A percentile compares a stretch with the other conserved stretches of the same genome.
These are phyloP conservation scores for Aaosphaeria arxii DNA, from an alignment of 2,329 filamentous ascomycete species.

Conservation along the genomic window DNA sequence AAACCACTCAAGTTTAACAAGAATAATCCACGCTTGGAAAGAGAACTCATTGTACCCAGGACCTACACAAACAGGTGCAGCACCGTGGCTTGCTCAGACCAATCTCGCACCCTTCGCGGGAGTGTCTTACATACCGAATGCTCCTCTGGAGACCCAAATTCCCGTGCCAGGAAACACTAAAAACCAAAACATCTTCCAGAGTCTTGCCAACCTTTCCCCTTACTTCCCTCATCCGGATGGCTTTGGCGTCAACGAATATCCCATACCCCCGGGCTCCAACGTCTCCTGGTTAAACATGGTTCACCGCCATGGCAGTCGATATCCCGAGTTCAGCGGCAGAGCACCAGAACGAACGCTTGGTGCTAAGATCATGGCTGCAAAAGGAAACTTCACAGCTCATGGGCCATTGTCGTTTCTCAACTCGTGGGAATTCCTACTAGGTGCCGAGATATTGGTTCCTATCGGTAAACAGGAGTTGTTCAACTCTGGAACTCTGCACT, in stretches of 20 bases:
- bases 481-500: conserved; percentile 67
- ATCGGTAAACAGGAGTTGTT: conserved; percentile 72
- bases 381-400: conserved; percentile 54
- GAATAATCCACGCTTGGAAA: background rate
- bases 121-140: conserved; percentile 64
- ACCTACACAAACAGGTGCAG: conserved; percentile 66
- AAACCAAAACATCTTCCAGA: conserved; percentile 66
- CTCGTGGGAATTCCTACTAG: conserved; percentile 66
- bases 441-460: conserved; percentile 68
- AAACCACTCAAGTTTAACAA: background rate
- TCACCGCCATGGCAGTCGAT: conserved; percentile 70
- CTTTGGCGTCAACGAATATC: conserved; percentile 71
- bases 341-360: conserved; percentile 55
- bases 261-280: conserved; percentile 63
- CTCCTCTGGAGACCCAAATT: conserved; percentile 67
- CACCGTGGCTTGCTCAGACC: conserved; percentile 70
- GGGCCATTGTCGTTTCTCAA: conserved; percentile 65
- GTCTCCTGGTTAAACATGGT: conserved; percentile 72
- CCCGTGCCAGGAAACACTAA: conserved; percentile 60
- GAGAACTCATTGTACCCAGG: conserved; percentile 36
- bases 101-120: conserved; percentile 61
- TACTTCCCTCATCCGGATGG: conserved; percentile 67
- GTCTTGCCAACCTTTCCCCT: conserved; percentile 67
- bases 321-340: conserved; percentile 60
- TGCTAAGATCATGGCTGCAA: conserved; percentile 55